Base-by-base conservation (phyloP, 257 asterid genomes). In the Jacaranda copaia region DNA sequence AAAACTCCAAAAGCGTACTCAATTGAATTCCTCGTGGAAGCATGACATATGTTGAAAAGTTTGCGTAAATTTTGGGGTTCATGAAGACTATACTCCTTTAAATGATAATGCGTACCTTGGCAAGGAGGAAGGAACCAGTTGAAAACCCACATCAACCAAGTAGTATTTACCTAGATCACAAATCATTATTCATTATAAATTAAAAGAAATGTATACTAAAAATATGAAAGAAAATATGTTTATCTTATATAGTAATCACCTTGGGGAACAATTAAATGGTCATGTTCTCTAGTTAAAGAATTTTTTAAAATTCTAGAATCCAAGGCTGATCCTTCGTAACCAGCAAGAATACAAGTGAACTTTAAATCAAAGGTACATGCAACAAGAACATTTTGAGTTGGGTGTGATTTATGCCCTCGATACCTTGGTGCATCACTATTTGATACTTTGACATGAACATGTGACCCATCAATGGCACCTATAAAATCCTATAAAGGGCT, bases 231-330 rank as follows among this genome's bases (percentile, higher is more conserved):
- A n/a, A n/a, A n/a, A n/a, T 3, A 59, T 3, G 66, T 6, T 19
- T 62, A 3, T 32, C 16, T 62, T 8, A 39, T 35, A 32, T 5
- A 62, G 8, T 62, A 35, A 62, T 62, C 68, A 62, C 42, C 68
- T 62, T 39, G 46, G 46, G 68, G 42, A 62, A 36, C 68, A 36
- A 62, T 32, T 9, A 62, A 62, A 62, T 46, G n/a, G 10, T 62
- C 68, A 62, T 32, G 45, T 62, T 62, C 45, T 62, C 68, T 62
- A 62, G 68, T 19, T 62, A 62, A 62, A 52, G 58, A 3, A 52
- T 15, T 15, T 52, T 52, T 52, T 15, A 52, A 6, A 13, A 52
- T 52, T 52, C 6, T 52, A 52, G 58, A 52, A 52, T 15, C 58
- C 1, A 6, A 52, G 18, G 58, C 58, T 52, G 58, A 15, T 52